Base-by-base conservation (phyloP, 1,284 basidiomycete genomes). In the Puccinia coronata region DNA sequence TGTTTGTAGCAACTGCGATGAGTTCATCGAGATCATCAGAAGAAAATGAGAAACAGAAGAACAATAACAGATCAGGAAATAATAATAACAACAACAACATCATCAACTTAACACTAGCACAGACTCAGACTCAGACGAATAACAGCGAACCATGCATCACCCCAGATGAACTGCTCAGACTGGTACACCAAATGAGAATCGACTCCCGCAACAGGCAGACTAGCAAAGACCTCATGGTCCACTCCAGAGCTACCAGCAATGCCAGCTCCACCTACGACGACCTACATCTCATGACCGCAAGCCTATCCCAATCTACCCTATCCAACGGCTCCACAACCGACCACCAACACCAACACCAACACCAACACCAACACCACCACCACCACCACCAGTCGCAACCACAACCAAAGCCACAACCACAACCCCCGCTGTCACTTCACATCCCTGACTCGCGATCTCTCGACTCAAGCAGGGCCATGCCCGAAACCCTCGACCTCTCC, bases 401-500 rank as follows among this genome's bases (percentile, higher is more conserved):
- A 28, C 70, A 36, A 25, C 39, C 28, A 25, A 36, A 65, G n/a
- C n/a, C n/a, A n/a, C n/a, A n/a, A n/a, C n/a, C n/a, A n/a, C n/a
- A 39, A 18, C 34, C 9, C 61, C 34, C 59, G 34, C 25, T 28
- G 25, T 63, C 31, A 49, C 57, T n/a, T n/a, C n/a, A n/a, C 12
- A 65, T 65, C 31, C 43, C 43, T 16, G 28, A 28, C 47, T 31
- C 36, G 51, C 39, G 16, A 20, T 8, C 6, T 25, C 43, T 73
- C 51, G 47, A 53, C 11, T 23, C 1, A 5, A 53, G 9, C 18
- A 70, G 65, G 36, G 25, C 65, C 3, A 41, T 70, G 20, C 53
- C 67, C 28, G 77, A 80, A 72, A 80, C 77, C 41, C 34, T 80
- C 6, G 77, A 80, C 39, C 67, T 80, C 16, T 80, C 77, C 31